Evolutionary conservation across 345 rosid species (phyloP).

Genomic region (Rhizophora apiculata): DNA sequence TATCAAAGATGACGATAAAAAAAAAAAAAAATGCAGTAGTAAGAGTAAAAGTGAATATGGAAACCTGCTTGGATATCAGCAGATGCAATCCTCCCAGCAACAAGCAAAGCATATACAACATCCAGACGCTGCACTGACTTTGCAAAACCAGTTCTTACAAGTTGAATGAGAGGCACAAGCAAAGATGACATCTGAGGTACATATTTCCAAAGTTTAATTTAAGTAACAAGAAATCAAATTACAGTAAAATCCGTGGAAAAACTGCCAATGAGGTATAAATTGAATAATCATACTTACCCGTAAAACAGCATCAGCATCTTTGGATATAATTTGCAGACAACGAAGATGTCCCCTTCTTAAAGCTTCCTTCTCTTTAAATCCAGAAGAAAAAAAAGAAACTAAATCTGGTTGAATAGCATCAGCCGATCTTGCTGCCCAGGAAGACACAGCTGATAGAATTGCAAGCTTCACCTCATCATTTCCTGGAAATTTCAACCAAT

Average conservation of each 20-base stretch:
- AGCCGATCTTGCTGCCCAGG: constrained; percentile 70
- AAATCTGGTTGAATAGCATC: constrained; percentile 64
- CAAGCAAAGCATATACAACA: constrained; percentile 83
- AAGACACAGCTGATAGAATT: constrained; percentile 59
- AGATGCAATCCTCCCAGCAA: constrained; percentile 78
- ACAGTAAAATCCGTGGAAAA: background rate
- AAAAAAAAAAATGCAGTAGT: background rate
- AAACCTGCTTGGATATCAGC: constrained; percentile 90
- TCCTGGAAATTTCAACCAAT: constrained; percentile 39
- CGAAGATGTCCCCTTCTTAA: constrained; percentile 93
- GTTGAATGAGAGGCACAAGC: constrained; percentile 83
- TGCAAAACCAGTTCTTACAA: constrained; percentile 86
- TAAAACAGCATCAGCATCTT: constrained; percentile 58
- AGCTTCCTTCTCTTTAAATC: constrained; percentile 90
- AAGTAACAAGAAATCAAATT: constrained; percentile 14
- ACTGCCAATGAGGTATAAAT: background rate
- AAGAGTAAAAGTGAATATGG: background rate
- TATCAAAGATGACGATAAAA: background rate
- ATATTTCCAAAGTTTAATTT: constrained; percentile 15
- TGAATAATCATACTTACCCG: constrained; percentile 40
- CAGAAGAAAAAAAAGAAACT: constrained; percentile 65
- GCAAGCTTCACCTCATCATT: constrained; percentile 92
- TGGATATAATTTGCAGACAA: constrained; percentile 57
- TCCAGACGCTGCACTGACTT: constrained; percentile 90
- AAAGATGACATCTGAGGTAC: constrained; percentile 63